Conservation (phyloP, 306 rosid species). For the Castanea mollissima region DNA sequence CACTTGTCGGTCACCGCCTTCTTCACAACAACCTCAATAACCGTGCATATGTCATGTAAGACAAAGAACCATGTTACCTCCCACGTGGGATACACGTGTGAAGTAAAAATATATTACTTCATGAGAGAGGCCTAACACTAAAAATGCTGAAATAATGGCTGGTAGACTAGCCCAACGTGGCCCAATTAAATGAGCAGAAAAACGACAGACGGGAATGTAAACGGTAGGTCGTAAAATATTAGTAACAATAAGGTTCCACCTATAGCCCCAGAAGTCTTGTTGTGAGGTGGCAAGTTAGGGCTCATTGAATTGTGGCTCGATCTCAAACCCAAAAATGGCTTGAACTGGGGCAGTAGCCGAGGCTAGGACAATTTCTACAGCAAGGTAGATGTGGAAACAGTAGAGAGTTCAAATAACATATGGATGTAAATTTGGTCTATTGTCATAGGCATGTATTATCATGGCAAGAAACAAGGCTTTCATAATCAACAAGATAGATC, state of each 20-base stretch:
- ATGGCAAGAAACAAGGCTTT: background rate
- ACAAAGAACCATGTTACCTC: conserved; percentile 71
- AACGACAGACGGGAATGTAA: conserved; percentile 24
- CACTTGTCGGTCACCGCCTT: conserved; percentile 30
- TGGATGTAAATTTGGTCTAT: conserved; percentile 36
- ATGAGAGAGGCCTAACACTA: conserved; percentile 62
- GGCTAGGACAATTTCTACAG: conserved; percentile 40
- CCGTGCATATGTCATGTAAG: conserved; percentile 48
- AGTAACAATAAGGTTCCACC: conserved; percentile 78
- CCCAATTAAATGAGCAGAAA: background rate
- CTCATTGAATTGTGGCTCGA: conserved; percentile 64
- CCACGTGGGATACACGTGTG: conserved; percentile 71
- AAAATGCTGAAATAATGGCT: conserved; percentile 37
- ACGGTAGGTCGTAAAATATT: conserved; percentile 46
- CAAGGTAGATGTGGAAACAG: conserved; percentile 51
- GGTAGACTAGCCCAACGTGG: background rate
- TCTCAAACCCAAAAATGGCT: conserved; percentile 32
- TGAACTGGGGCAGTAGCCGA: conserved; percentile 32
- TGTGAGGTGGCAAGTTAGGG: conserved; percentile 64
- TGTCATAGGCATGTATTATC: conserved; percentile 13
- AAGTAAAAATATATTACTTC: conserved; percentile 59
- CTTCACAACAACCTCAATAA: conserved; percentile 53
- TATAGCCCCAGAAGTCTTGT: conserved; percentile 78
- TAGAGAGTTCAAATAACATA: conserved; percentile 28
- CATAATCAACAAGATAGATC: background rate